Percentiles rank a stretch among this genome's conserved stretches.
These are phyloP conservation scores for Sabuloglossum arenarium DNA, from an alignment of 495 filamentous ascomycete species.

Conservation along the genomic window DNA sequence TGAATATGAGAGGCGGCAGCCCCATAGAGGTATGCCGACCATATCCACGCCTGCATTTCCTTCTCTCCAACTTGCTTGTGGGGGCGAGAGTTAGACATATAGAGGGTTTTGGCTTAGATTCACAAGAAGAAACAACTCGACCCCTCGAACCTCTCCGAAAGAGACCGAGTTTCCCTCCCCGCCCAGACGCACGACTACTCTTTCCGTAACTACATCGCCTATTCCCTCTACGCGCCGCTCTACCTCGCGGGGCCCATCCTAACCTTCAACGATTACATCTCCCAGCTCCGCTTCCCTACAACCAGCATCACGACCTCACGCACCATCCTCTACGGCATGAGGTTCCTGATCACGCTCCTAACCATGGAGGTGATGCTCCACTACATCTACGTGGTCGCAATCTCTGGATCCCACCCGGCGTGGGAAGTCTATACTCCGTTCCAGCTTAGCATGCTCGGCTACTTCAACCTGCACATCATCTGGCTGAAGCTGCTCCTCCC, in stretches of 20 bases:
- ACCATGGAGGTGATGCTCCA: constrained; percentile 88
- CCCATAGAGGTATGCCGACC: constrained; percentile 57
- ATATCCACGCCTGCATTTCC: no score
- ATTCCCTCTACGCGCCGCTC: constrained; percentile 75
- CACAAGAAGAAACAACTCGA: constrained; percentile 97
- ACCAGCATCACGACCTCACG: constrained; percentile 42
- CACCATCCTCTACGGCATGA: constrained; percentile 59
- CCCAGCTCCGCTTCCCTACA: constrained; percentile 54
- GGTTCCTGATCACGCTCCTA: constrained; percentile 65
- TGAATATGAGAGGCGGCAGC: constrained; percentile 39
- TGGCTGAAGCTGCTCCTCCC: constrained; percentile 95
- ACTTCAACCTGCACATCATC: constrained; percentile 92
- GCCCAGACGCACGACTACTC: constrained; percentile 48
- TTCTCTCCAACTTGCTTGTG: no score
- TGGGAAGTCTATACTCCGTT: constrained; percentile 75
- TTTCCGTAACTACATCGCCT: constrained; percentile 71
- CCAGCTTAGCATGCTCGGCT: constrained; percentile 79
- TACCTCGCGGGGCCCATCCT: constrained; percentile 86
- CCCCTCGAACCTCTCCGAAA: constrained; percentile 61
- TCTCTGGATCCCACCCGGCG: constrained; percentile 54
- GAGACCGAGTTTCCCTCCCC: constrained; percentile 62
- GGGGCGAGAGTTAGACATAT: not conserved
- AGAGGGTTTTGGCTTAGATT: constrained; percentile 28
- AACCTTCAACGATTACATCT: constrained; percentile 96
- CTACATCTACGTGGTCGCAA: constrained; percentile 84